Conservation (phyloP, 768 basidiomycete genomes). For the Auricularia heimuer region DNA sequence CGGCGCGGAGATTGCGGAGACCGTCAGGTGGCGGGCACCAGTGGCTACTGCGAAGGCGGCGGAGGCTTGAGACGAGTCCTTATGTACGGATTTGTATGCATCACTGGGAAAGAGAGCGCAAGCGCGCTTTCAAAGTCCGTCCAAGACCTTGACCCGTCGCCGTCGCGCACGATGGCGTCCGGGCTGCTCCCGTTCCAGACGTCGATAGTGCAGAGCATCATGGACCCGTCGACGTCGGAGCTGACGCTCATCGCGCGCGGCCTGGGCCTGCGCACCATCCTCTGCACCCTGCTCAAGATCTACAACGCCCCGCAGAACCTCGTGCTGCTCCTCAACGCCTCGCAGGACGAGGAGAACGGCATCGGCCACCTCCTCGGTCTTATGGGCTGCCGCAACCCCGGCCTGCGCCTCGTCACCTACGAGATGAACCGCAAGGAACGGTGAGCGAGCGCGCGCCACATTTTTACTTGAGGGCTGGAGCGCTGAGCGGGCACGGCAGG, state of each 20-base stretch:
- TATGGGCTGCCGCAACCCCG: conserved; percentile 83
- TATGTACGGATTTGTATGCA: no score
- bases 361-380: conserved; percentile 89
- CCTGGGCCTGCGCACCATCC: conserved; percentile 71
- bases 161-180: background rate
- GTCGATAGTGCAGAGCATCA: background rate
- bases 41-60: no score
- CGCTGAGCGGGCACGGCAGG: conserved; percentile 29
- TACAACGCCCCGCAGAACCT: conserved; percentile 82
- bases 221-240: conserved; percentile 61
- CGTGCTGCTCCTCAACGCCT: conserved; percentile 75
- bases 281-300: conserved; percentile 84
- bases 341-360: conserved; percentile 78
- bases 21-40: no score
- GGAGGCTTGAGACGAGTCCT: no score
- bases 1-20: no score
- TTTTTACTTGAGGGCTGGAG: background rate
- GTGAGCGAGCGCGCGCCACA: conserved; percentile 29
- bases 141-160: no score
- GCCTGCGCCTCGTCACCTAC: conserved; percentile 70
- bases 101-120: no score
- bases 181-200: background rate
- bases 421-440: conserved; percentile 74
- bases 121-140: no score
- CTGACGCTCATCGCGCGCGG: conserved; percentile 72